These are phyloP conservation scores for Heterobasidion occidentale DNA, from an alignment of 1,284 basidiomycete species.

Conservation along the genomic window DNA sequence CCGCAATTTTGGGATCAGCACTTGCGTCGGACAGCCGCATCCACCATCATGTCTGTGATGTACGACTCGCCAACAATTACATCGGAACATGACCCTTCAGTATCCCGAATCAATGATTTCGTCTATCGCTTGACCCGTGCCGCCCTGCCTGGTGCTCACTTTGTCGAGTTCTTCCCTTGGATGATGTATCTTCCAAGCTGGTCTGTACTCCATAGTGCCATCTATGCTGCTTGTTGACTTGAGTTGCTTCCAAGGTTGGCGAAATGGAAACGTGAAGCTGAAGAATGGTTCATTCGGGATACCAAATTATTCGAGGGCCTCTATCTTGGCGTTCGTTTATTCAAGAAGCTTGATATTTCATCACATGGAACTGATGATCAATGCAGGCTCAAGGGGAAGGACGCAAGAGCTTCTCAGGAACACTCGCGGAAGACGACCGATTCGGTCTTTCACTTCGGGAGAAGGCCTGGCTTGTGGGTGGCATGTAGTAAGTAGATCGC, in stretches of 20 bases:
- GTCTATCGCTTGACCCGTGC: background rate
- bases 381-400: slow-evolving; percentile 10
- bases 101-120: background rate
- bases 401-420: slow-evolving; percentile 9
- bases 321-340: slow-evolving; percentile 7
- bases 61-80: slow-evolving; percentile 1
- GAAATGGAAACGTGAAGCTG: slow-evolving; percentile 11
- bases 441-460: slow-evolving; percentile 9
- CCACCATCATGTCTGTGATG: background rate
- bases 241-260: slow-evolving; percentile 5
- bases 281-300: slow-evolving; percentile 11
- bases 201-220: background rate
- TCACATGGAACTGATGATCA: background rate
- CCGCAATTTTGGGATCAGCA: background rate
- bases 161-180: slow-evolving; percentile 5
- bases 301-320: slow-evolving; percentile 12
- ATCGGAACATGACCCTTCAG: background rate
- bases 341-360: slow-evolving; percentile 4
- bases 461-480: slow-evolving; percentile 13
- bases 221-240: too few relatives aligned
- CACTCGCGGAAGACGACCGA: slow-evolving; percentile 10
- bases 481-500: slow-evolving; percentile 11
- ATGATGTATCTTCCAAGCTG: slow-evolving; percentile 3
- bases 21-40: background rate
- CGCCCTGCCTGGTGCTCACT: background rate